phyloP scores from a whole-genome alignment of 345 rosid species.

The Camelina neglecta region DNA sequence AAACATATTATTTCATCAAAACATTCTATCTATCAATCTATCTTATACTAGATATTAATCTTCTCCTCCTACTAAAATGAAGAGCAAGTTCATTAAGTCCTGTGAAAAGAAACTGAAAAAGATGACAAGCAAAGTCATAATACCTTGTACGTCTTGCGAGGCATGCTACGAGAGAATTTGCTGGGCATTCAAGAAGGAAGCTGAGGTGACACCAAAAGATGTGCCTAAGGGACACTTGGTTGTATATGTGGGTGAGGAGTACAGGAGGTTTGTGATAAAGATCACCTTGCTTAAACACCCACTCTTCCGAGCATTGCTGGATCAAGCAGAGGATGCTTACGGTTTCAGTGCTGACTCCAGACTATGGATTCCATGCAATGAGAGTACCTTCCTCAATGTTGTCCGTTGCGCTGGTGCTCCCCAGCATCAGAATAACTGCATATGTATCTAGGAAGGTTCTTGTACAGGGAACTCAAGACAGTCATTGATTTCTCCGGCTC shows the following conservation, averaged over 20 bases:
- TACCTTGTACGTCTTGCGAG: slow-evolving; percentile 57
- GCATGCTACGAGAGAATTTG: slow-evolving; percentile 53
- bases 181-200: slow-evolving; percentile 52
- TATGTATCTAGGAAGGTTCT: slow-evolving; percentile 45
- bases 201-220: slow-evolving; percentile 65
- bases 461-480: slow-evolving; percentile 22
- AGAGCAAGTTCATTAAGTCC: slow-evolving; percentile 51
- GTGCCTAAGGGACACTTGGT: slow-evolving; percentile 87
- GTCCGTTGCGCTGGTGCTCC: slow-evolving; percentile 64
- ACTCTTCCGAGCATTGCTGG: slow-evolving; percentile 75
- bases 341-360: slow-evolving; percentile 63
- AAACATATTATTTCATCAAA: slow-evolving; percentile 26
- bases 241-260: slow-evolving; percentile 79
- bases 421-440: slow-evolving; percentile 45
- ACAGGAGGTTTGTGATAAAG: slow-evolving; percentile 74
- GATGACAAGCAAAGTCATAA: slow-evolving; percentile 52
- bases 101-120: slow-evolving; percentile 62
- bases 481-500: slow-evolving; percentile 46
- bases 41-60: slow-evolving; percentile 4
- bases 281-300: slow-evolving; percentile 71
- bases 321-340: slow-evolving; percentile 73
- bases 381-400: slow-evolving; percentile 69
- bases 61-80: slow-evolving; percentile 34
- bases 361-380: slow-evolving; percentile 86
- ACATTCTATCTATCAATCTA: slow-evolving; percentile 17